A percentile compares a stretch with the other conserved stretches of the same genome.
Conservation (phyloP, 805 yeast genomes). For the Wickerhamiella parazyma region DNA sequence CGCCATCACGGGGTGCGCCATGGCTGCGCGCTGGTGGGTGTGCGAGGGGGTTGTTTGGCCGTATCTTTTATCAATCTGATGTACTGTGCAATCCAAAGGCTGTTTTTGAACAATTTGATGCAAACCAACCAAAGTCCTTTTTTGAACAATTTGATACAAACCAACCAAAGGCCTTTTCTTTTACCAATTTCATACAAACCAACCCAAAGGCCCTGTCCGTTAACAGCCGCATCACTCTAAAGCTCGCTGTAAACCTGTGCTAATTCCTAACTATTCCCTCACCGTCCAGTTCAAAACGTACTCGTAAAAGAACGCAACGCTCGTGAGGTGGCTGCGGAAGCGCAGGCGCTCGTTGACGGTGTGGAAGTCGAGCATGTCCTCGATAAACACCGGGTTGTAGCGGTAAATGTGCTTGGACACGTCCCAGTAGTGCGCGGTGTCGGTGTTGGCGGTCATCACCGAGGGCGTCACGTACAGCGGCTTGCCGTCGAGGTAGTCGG, state of each 20-base stretch:
- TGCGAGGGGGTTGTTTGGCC: constrained; percentile 8
- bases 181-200: no score
- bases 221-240: no score
- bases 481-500: constrained; percentile 21
- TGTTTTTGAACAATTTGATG: no score
- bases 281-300: constrained; percentile 8
- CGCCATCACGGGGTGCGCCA: constrained; percentile 20
- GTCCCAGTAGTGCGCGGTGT: constrained; percentile 50
- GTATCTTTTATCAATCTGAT: no score
- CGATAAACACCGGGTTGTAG: constrained; percentile 32
- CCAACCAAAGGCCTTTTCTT: no score
- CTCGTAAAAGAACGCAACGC: constrained; percentile 10
- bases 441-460: constrained; percentile 55
- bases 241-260: no score
- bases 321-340: constrained; percentile 37
- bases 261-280: neutral
- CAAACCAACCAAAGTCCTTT: no score
- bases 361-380: constrained; percentile 9
- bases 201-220: no score
- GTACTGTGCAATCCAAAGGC: neutral
- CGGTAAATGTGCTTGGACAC: constrained; percentile 47
- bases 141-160: no score
- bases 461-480: constrained; percentile 40
- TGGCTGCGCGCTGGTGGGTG: constrained; percentile 6
- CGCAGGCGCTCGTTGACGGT: constrained; percentile 41